Evolutionary conservation across 768 basidiomycete genomes (phyloP).

Genomic region (Termitomyces sp.): DNA sequence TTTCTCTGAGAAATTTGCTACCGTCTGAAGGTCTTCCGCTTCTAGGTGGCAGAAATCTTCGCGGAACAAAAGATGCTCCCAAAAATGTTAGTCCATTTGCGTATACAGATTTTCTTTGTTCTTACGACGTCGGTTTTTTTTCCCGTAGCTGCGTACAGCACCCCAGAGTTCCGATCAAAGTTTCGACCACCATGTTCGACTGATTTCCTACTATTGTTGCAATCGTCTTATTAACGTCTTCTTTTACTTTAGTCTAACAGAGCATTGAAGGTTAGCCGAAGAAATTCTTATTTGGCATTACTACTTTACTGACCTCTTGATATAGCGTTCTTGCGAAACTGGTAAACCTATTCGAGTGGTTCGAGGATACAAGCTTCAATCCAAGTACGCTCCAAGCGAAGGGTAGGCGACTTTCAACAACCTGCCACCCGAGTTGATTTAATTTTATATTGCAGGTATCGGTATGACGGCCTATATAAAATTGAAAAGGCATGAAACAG

Average conservation of each 20-base stretch:
- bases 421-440: background rate
- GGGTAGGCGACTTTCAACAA: constrained; percentile 42
- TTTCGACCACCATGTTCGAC: constrained; percentile 59
- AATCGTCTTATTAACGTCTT: background rate
- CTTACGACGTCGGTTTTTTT: background rate
- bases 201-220: background rate
- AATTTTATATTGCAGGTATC: constrained; percentile 48
- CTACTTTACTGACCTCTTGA: background rate
- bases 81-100: constrained; percentile 68
- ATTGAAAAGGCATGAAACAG: constrained; percentile 60
- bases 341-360: constrained; percentile 84
- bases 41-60: constrained; percentile 85
- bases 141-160: constrained; percentile 85
- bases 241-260: constrained; percentile 50
- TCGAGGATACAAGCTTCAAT: constrained; percentile 74
- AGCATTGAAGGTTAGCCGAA: constrained; percentile 52
- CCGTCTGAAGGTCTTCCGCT: constrained; percentile 6
- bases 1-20: background rate
- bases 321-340: constrained; percentile 72
- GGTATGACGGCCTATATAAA: constrained; percentile 86
- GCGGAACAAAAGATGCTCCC: constrained; percentile 74
- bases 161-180: constrained; percentile 82
- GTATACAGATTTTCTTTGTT: background rate
- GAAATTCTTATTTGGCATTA: background rate
- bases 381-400: constrained; percentile 73